Evolutionary conservation across 75 land plant genomes (phyloP).

Genomic region (Ceratopteris richardii): DNA sequence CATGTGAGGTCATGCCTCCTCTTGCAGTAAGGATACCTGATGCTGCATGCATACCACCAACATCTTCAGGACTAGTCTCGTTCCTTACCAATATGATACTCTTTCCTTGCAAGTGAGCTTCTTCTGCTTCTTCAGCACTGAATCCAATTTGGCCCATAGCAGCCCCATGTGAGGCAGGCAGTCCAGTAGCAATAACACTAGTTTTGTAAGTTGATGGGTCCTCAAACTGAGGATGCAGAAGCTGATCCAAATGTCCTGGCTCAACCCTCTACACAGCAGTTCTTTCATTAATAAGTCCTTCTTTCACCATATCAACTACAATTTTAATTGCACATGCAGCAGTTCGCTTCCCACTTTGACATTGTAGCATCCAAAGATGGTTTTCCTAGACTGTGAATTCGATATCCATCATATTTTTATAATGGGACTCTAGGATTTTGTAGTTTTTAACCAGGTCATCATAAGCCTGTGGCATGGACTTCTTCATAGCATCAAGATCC

Average conservation of each 20-base stretch:
- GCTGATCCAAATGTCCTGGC: conserved; percentile 92
- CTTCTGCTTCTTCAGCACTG: conserved; percentile 89
- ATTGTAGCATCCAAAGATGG: conserved; percentile 95
- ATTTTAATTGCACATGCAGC: conserved; percentile 95
- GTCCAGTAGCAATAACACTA: conserved; percentile 76
- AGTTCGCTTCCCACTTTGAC: conserved; percentile 92
- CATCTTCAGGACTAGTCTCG: conserved; percentile 98
- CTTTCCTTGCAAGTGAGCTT: conserved; percentile 92
- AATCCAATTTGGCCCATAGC: conserved; percentile 95
- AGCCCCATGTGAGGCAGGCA: conserved; percentile 98
- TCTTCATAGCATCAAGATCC: conserved; percentile 75
- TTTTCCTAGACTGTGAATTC: conserved; percentile 96
- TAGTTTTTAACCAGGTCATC: conserved; percentile 90
- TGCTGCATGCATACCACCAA: conserved; percentile 99
- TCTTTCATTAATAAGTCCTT: conserved; percentile 65
- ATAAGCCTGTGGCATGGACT: conserved; percentile 84
- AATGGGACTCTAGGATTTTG: conserved; percentile 84
- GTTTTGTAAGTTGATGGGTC: conserved; percentile 78
- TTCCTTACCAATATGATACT: conserved; percentile 82
- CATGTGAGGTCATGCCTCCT: conserved; percentile 99
- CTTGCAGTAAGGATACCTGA: conserved; percentile 85
- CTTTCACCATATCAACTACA: conserved; percentile 92
- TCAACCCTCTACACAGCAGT: conserved; percentile 92
- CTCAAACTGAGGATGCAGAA: conserved; percentile 99
- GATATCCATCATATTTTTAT: conserved; percentile 99